Evolutionary conservation across 345 rosid genomes (phyloP).

Genomic region (Hypericum perforatum): DNA sequence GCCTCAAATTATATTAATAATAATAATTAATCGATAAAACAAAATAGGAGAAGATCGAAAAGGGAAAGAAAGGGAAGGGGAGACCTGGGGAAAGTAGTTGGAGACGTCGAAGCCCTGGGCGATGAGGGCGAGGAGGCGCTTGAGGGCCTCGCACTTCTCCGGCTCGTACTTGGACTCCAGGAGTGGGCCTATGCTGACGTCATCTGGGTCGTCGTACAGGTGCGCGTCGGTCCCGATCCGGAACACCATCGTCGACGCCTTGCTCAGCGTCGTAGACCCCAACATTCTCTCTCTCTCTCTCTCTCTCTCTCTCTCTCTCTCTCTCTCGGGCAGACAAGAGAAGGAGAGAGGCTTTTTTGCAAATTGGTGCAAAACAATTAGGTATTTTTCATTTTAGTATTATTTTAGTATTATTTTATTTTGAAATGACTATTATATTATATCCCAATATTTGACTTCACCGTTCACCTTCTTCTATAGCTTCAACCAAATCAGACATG

Average conservation of each 20-base stretch:
- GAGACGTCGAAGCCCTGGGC: slow-evolving; percentile 95
- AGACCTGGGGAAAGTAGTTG: slow-evolving; percentile 94
- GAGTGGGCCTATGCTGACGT: slow-evolving; percentile 67
- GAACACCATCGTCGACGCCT: slow-evolving; percentile 77
- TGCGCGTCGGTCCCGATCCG: slow-evolving; percentile 96
- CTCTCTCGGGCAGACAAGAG: no score
- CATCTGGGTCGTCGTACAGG: slow-evolving; percentile 94
- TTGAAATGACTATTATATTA: no score
- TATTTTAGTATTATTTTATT: no score
- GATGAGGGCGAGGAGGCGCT: slow-evolving; percentile 86
- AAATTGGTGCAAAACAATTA: not conserved
- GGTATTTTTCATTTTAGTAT: no score
- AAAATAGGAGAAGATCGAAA: no score
- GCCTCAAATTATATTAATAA: slow-evolving; percentile 13
- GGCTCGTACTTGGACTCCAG: slow-evolving; percentile 91
- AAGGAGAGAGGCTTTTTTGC: not conserved
- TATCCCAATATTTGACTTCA: no score
- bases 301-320: no score
- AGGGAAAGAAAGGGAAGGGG: not conserved
- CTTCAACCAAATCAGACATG: no score
- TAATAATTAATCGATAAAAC: not conserved
- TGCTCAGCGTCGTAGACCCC: slow-evolving; percentile 71
- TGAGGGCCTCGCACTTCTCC: slow-evolving; percentile 92
- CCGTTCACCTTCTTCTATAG: no score
- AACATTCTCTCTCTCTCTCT: not conserved